A percentile compares a stretch with the other conserved stretches of the same genome.
Evolutionary conservation across 1,284 basidiomycete species (phyloP).

Genomic region (Quambalaria eucalypti): DNA sequence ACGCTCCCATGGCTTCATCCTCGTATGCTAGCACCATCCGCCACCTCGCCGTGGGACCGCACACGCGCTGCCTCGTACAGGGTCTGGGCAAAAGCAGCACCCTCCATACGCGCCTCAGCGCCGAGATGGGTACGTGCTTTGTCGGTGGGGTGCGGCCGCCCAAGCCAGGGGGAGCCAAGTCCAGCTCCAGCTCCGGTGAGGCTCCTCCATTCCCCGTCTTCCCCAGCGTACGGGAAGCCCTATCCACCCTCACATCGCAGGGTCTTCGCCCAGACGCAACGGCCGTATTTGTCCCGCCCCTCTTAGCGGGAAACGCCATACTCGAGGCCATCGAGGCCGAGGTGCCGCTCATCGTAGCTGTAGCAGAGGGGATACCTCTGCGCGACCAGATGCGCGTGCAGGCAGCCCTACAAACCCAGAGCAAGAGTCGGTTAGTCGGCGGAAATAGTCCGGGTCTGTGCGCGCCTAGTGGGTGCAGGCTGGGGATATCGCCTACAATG

Average conservation of each 20-base stretch:
- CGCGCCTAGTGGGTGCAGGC: conserved; percentile 12
- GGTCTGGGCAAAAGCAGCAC: conserved; percentile 30
- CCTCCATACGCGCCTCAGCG: conserved; percentile 21
- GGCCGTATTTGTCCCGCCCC: conserved; percentile 30
- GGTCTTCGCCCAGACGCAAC: conserved; percentile 19
- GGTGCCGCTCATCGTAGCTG: conserved; percentile 26
- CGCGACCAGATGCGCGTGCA: conserved; percentile 29
- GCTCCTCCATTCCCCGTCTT: too few relatives aligned
- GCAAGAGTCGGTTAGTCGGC: conserved; percentile 20
- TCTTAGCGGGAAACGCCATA: conserved; percentile 25
- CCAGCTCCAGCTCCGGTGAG: too few relatives aligned
- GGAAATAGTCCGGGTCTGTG: conserved; percentile 25
- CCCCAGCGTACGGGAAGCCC: conserved; percentile 80
- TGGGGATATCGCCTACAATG: conserved; percentile 26
- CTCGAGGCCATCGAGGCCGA: conserved; percentile 32
- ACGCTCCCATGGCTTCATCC: too few relatives aligned
- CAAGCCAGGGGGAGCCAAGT: too few relatives aligned
- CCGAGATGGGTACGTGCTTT: conserved; percentile 29
- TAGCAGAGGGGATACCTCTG: conserved; percentile 30
- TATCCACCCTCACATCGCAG: too few relatives aligned
- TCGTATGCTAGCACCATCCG: conserved; percentile 20
- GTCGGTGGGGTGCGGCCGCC: conserved; percentile 25
- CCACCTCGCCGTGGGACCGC: conserved; percentile 18
- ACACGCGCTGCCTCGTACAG: conserved; percentile 28
- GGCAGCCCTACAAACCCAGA: conserved; percentile 25